Percentiles rank a stretch among this genome's conserved stretches.
Conservation (phyloP, 208 protist genomes). For the Herpetomonas tarakana region DNA sequence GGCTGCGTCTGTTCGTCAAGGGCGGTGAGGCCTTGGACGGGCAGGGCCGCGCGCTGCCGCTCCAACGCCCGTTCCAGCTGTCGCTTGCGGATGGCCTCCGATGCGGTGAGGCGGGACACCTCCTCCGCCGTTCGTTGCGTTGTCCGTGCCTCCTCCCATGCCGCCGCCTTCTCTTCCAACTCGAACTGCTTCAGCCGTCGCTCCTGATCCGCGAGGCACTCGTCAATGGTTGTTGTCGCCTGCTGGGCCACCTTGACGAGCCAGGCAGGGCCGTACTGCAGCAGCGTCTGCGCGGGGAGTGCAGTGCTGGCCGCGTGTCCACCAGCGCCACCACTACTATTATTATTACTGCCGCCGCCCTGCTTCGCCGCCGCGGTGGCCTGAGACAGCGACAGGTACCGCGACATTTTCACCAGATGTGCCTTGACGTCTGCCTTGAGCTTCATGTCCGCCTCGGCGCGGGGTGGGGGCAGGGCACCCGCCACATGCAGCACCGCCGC, state of each 20-base stretch:
- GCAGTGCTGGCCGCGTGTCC: not conserved
- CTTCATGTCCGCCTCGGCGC: conserved; percentile 16
- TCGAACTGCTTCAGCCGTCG: conserved; percentile 57
- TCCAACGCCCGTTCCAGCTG: conserved; percentile 6
- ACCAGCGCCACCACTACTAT: too few relatives aligned
- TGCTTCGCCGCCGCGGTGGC: not conserved
- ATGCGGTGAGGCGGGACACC: conserved; percentile 20
- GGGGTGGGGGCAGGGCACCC: conserved; percentile 22
- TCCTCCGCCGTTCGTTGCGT: conserved; percentile 13
- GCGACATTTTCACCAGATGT: conserved; percentile 30
- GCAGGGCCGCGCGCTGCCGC: conserved; percentile 1
- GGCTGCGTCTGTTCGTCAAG: not conserved
- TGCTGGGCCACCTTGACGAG: conserved; percentile 24
- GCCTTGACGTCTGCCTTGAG: conserved; percentile 26
- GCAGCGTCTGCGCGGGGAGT: conserved; percentile 13
- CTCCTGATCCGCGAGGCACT: conserved; percentile 45
- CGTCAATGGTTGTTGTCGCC: conserved; percentile 30
- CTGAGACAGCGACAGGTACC: conserved; percentile 20
- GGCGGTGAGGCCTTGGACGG: not conserved
- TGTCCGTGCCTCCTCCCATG: conserved; percentile 18
- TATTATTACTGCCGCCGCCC: not conserved
- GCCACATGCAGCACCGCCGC: conserved; percentile 49
- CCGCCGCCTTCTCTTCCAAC: conserved; percentile 39
- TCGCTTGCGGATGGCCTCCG: conserved; percentile 10
- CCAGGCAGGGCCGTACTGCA: conserved; percentile 41